These are phyloP conservation scores for Cordyceps tenuipes DNA, from an alignment of 2,329 filamentous ascomycete species.

Conservation along the genomic window DNA sequence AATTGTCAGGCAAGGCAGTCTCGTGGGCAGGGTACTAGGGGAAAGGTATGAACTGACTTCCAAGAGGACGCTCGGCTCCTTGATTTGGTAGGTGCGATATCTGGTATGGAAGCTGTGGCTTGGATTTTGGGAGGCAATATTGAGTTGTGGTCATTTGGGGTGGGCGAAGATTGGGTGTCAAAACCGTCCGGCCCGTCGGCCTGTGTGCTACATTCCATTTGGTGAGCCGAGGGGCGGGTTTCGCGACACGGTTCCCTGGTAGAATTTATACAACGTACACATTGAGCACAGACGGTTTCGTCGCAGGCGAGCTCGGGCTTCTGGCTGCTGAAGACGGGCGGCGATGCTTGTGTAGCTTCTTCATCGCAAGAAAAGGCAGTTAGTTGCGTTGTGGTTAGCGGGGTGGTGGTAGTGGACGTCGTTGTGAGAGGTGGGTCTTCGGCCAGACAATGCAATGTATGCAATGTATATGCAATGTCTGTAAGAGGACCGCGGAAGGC, in stretches of 20 bases:
- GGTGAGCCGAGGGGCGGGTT: background rate
- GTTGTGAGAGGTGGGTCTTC: no score
- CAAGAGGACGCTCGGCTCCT: background rate
- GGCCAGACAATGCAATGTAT: no score
- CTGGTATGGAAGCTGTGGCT: background rate
- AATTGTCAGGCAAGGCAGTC: background rate
- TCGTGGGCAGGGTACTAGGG: background rate
- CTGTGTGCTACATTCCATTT: background rate
- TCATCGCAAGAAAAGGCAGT: background rate
- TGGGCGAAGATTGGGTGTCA: background rate
- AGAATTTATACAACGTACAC: background rate
- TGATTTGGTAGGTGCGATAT: background rate
- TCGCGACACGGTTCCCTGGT: background rate
- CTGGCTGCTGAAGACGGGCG: background rate
- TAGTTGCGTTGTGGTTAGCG: background rate
- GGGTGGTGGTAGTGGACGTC: background rate
- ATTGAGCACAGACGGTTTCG: background rate
- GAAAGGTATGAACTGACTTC: background rate
- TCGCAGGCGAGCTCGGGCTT: background rate
- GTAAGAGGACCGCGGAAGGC: no score
- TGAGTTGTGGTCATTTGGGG: background rate
- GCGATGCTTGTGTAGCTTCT: background rate
- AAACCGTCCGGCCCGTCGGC: background rate
- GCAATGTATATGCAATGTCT: no score
- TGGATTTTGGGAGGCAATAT: background rate